These are phyloP conservation scores for Acanthamoeba royreba DNA, from an alignment of 208 protist species.

Conservation along the genomic window DNA sequence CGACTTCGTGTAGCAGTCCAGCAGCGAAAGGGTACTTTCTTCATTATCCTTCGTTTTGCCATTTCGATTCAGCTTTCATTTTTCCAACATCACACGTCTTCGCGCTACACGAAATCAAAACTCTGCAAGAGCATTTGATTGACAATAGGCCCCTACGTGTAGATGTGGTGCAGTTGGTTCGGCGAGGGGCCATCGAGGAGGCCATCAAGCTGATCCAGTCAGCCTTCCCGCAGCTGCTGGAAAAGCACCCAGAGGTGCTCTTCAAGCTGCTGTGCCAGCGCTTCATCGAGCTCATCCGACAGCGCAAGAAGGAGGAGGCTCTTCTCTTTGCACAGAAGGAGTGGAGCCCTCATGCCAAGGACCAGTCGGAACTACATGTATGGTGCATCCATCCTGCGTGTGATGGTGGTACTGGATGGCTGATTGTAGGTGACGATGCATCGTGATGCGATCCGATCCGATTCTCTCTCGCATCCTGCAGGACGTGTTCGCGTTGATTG, in stretches of 20 bases:
- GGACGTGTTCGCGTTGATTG: conserved; percentile 26
- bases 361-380: neutral
- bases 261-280: conserved; percentile 22
- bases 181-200: neutral
- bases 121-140: neutral
- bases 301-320: conserved; percentile 10
- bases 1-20: neutral
- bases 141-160: neutral
- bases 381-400: neutral
- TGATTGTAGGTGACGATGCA: no score
- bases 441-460: neutral
- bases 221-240: neutral
- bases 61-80: neutral
- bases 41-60: neutral
- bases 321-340: conserved; percentile 33
- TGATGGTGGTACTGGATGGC: neutral
- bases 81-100: neutral
- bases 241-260: neutral
- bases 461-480: neutral
- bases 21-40: neutral
- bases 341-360: conserved; percentile 8
- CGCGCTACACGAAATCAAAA: neutral
- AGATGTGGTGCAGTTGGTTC: neutral
- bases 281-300: conserved; percentile 20
- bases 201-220: neutral